Base-by-base conservation (phyloP, 495 filamentous ascomycete genomes). In the Patellaria atrata region DNA sequence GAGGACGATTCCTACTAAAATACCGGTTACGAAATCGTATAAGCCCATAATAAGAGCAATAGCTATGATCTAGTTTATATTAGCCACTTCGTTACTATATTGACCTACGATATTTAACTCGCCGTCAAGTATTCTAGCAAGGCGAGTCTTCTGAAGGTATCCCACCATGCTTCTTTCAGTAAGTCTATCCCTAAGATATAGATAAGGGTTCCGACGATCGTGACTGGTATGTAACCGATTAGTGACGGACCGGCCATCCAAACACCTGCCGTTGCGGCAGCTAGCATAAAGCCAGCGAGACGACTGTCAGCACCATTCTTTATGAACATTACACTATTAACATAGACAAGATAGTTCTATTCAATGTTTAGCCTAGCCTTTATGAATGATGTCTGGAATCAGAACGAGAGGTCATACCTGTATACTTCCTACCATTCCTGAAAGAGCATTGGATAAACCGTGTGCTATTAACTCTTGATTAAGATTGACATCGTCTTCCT, bases 11-110 rank as follows among this genome's bases (percentile, higher is more conserved):
- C 89, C 89, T 35, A 87, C 68, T 8, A 92, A 70, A 22, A 97
- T 94, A 19, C 91, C 89, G 17, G 79, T 69, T 4, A 96, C 89
- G 51, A 97, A 96, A 53, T 97, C 89, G 61, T 84, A 91, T 17
- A 79, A 73, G 4, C 91, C 91, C 91, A 97, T 97, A 13, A 85
- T 80, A 20, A 93, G 63, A 4, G 94, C 82, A 44, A 97, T 96
- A n/a, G 74, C 75, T 35, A 92, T 60, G 35, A 94, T 79, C 73
- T 81, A 42, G 24, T 4, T 11, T 19, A 13, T 10, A n/a, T 27
- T 23, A 1, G 20, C 11, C 10, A n/a, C 5, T 33, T 3, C 13
- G 13, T n/a, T 12, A 12, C 7, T 7, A n/a, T 37, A 10, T 18
- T 19, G n/a, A 13, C 11, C 13, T 14, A 12, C 22, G 3, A 8